phyloP scores from a whole-genome alignment of 345 rosid species.

The Gossypium thurberi region DNA sequence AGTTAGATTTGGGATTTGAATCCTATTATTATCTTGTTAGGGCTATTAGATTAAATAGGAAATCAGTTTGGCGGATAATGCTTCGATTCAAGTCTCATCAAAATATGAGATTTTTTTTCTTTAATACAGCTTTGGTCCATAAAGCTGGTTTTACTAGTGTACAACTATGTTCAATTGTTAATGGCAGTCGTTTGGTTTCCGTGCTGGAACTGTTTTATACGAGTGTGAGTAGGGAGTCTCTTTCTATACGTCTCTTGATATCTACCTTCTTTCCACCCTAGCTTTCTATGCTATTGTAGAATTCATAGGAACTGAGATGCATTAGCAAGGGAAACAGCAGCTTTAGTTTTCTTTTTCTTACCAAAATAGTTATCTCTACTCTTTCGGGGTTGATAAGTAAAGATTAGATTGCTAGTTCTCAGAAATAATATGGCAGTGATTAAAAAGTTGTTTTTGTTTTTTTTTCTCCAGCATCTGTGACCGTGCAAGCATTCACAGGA shows the following conservation, averaged over 20 bases:
- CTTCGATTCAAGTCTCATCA: neutral
- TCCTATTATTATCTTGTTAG: neutral
- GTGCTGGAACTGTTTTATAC: too few relatives aligned
- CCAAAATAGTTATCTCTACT: too few relatives aligned
- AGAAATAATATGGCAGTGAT: constrained; percentile 6
- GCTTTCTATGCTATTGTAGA: neutral
- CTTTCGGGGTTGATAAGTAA: too few relatives aligned
- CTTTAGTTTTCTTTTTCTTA: too few relatives aligned
- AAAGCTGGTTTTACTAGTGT: neutral
- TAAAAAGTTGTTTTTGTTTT: neutral
- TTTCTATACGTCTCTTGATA: neutral
- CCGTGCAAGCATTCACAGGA: constrained; percentile 61
- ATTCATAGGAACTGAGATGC: too few relatives aligned
- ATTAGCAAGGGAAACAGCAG: too few relatives aligned
- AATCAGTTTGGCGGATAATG: neutral
- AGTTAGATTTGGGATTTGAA: constrained; percentile 1
- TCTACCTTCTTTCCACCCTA: neutral
- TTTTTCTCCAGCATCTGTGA: constrained; percentile 31
- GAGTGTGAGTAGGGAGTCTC: neutral
- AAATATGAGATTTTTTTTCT: neutral
- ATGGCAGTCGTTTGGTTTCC: neutral
- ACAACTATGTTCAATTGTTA: neutral
- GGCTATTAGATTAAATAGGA: neutral
- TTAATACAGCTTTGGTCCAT: neutral
- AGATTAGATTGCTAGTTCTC: neutral